Conservation (phyloP, 1,284 basidiomycete genomes). For the Sanghuangporus sanghuang region DNA sequence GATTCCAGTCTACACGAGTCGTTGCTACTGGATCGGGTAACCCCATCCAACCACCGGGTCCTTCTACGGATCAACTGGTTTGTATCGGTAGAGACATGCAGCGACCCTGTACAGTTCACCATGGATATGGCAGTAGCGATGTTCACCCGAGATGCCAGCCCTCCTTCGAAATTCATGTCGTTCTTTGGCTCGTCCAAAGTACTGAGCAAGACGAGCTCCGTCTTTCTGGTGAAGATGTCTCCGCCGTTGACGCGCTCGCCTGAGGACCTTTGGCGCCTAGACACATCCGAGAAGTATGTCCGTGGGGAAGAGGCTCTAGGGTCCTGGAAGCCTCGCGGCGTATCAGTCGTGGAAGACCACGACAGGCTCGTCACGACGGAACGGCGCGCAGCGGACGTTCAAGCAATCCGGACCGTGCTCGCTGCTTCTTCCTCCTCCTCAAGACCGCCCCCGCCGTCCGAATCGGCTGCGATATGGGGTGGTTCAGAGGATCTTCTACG, state of each 20-base stretch:
- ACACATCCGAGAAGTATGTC: constrained; percentile 92
- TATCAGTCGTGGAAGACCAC: constrained; percentile 86
- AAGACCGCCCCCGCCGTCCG: constrained; percentile 44
- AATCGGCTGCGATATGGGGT: constrained; percentile 52
- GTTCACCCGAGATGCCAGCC: constrained; percentile 79
- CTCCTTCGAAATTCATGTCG: constrained; percentile 71
- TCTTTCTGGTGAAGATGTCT: constrained; percentile 77
- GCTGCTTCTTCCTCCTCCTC: constrained; percentile 36
- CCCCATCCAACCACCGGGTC: constrained; percentile 72
- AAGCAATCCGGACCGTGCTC: constrained; percentile 79
- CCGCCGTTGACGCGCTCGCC: constrained; percentile 86
- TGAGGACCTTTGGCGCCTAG: constrained; percentile 89
- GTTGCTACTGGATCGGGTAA: constrained; percentile 80
- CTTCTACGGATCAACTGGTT: constrained; percentile 75
- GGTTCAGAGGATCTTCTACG: constrained; percentile 50
- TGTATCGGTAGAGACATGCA: constrained; percentile 79
- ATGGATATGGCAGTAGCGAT: constrained; percentile 89
- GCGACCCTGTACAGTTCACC: constrained; percentile 78
- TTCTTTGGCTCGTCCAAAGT: constrained; percentile 76
- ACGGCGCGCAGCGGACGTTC: constrained; percentile 79
- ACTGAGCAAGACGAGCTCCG: constrained; percentile 68
- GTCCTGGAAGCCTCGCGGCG: constrained; percentile 82
- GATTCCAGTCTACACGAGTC: constrained; percentile 93
- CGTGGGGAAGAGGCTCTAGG: constrained; percentile 83
- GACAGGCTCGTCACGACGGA: constrained; percentile 65